These are phyloP conservation scores for Alloascoidea africana DNA, from an alignment of 805 yeast species.

Conservation along the genomic window DNA sequence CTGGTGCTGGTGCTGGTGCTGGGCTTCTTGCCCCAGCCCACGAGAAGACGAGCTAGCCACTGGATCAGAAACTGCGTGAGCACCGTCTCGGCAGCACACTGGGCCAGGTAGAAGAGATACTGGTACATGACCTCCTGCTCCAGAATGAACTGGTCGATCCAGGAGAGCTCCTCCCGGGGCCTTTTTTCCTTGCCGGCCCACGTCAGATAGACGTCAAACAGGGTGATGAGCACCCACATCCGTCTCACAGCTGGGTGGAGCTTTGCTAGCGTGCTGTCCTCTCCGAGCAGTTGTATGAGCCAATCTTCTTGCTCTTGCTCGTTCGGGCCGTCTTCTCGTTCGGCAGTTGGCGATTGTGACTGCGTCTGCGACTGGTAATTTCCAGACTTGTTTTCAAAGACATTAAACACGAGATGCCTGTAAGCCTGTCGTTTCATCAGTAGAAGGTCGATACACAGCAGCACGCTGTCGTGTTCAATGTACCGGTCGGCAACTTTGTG, in stretches of 20 bases:
- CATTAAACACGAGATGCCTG: slow-evolving; percentile 73
- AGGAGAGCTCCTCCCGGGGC: slow-evolving; percentile 10
- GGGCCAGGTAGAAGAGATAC: not conserved
- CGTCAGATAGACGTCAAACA: slow-evolving; percentile 78
- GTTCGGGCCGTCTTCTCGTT: slow-evolving; percentile 7
- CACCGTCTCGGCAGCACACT: not conserved
- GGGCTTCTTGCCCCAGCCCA: not conserved
- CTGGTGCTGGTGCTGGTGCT: no score
- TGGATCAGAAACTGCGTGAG: not conserved
- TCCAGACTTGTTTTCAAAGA: slow-evolving; percentile 17
- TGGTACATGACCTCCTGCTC: slow-evolving; percentile 8
- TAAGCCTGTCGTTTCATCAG: slow-evolving; percentile 79
- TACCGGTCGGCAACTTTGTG: slow-evolving; percentile 73
- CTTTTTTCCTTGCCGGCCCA: slow-evolving; percentile 86
- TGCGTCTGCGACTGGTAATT: no score
- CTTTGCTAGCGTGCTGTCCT: slow-evolving; percentile 3
- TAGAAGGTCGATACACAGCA: slow-evolving; percentile 70
- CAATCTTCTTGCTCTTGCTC: slow-evolving; percentile 2
- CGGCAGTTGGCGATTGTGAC: slow-evolving; percentile 6
- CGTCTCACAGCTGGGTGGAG: slow-evolving; percentile 20
- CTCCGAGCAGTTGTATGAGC: slow-evolving; percentile 6
- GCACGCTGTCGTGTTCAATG: slow-evolving; percentile 77
- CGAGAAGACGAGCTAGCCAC: not conserved
- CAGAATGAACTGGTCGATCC: slow-evolving; percentile 12
- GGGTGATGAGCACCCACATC: slow-evolving; percentile 42